Base-by-base conservation (phyloP, 2,329 filamentous ascomycete genomes). In the Venturia asperata region DNA sequence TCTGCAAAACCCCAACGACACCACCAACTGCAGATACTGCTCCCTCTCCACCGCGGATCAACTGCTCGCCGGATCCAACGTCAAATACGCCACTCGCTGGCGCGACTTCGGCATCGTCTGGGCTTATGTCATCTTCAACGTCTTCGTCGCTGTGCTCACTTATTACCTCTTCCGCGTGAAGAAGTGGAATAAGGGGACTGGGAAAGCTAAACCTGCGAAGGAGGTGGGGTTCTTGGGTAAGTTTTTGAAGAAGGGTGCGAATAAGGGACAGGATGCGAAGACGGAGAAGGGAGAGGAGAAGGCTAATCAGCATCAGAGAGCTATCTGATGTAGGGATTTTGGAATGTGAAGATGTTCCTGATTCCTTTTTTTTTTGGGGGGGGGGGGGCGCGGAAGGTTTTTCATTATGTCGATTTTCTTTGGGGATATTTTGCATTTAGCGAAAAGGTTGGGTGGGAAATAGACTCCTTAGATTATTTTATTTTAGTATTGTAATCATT, bases 81-180 rank as follows among this genome's bases (percentile, higher is more conserved):
- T 81, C 62, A 73, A 73, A 66, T 84, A 76, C 70, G 67, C 70
- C 0, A 74, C 83, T 37, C 75, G 84, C 2, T 90, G 87, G 87
- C 79, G 87, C 65, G 89, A 91, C 71, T 90, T 85, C 66, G 88
- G 87, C 1, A 79, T 91, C 49, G 77, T 90, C 70, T 90, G 86
- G 83, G 85, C 79, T 0, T 91, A 83, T 69, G 81, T 90, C 47
- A 67, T 76, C 0, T 88, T 90, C 73, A 88, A 90, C 69, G 80
- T 88, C 47, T 74, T 75, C 47, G 76, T 81, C 1, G 85, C 87
- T 0, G 77, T 89, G 2, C 68, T 79, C 13, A 74, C 86, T 0
- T 91, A 91, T 74, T 91, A 70, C 63, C 27, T 71, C 1, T 73
- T 75, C 67, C 67, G 74, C 10, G 73, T 75, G 17, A 69, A 69